Evolutionary conservation across 2,329 filamentous ascomycete species (phyloP).

Genomic region (Sporothrix phasma): DNA sequence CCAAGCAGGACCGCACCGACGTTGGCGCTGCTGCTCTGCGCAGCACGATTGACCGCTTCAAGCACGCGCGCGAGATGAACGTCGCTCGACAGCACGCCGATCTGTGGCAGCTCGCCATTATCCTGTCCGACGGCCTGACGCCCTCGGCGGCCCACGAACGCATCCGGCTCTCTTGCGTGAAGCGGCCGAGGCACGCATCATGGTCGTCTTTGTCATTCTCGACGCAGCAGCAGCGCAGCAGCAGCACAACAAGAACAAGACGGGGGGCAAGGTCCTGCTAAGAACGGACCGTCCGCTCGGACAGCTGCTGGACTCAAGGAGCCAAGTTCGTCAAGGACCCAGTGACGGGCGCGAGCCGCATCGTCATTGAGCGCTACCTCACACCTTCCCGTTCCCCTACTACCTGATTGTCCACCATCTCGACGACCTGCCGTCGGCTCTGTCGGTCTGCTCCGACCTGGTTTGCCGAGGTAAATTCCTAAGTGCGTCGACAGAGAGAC

Average conservation of each 20-base stretch:
- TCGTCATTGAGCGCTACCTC: conserved; percentile 82
- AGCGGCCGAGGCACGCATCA: conserved; percentile 86
- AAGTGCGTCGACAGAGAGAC: too few species aligned
- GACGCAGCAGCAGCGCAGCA: conserved; percentile 47
- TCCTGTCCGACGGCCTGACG: conserved; percentile 89
- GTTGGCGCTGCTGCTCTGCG: conserved; percentile 69
- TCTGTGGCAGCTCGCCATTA: conserved; percentile 89
- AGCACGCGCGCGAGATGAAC: conserved; percentile 51
- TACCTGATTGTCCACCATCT: conserved; percentile 92
- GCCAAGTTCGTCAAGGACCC: conserved; percentile 65
- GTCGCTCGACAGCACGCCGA: conserved; percentile 41
- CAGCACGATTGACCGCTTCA: conserved; percentile 72
- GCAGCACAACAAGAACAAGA: conserved; percentile 25
- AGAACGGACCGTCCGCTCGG: conserved; percentile 32
- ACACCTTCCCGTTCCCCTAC: conserved; percentile 93
- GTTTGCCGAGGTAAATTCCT: conserved; percentile 67
- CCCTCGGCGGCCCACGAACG: conserved; percentile 70
- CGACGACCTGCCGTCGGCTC: conserved; percentile 75
- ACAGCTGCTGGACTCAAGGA: conserved; percentile 79
- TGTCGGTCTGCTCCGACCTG: conserved; percentile 84
- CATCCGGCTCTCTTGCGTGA: conserved; percentile 76
- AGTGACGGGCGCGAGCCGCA: conserved; percentile 47
- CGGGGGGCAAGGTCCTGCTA: too few species aligned
- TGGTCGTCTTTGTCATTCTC: conserved; percentile 97
- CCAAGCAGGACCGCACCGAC: conserved; percentile 78